Conservation (phyloP, 2,329 filamentous ascomycete genomes). For the Saccharata proteae region DNA sequence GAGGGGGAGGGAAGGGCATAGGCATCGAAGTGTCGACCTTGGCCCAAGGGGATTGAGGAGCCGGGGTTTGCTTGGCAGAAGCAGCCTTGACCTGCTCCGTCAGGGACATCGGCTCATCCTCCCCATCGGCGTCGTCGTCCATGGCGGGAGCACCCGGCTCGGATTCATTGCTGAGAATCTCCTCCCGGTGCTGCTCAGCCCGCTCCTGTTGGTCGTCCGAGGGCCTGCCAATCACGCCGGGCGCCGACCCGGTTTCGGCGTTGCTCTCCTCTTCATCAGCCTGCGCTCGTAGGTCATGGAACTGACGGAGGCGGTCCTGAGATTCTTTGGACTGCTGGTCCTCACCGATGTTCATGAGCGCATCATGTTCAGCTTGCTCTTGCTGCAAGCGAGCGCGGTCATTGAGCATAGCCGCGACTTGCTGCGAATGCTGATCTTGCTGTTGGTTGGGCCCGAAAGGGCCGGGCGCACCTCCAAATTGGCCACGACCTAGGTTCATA, state of each 20-base stretch:
- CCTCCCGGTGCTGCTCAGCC: constrained; percentile 14
- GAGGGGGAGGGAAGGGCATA: constrained; percentile 64
- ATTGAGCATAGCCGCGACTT: constrained; percentile 48
- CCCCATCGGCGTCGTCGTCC: constrained; percentile 5
- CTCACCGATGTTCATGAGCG: constrained; percentile 34
- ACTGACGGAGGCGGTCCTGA: constrained; percentile 67
- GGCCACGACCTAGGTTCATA: constrained; percentile 45
- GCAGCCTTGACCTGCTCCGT: constrained; percentile 73
- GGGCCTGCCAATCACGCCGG: constrained; percentile 25
- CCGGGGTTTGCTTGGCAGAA: constrained; percentile 45
- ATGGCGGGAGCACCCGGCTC: constrained; percentile 3
- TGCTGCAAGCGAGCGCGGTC: constrained; percentile 48
- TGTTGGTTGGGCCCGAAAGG: constrained; percentile 36
- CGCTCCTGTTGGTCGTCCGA: constrained; percentile 15
- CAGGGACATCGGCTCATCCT: constrained; percentile 51
- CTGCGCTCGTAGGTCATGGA: constrained; percentile 65
- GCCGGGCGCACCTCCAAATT: constrained; percentile 33
- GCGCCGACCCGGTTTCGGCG: too few relatives aligned
- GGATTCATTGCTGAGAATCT: constrained; percentile 11
- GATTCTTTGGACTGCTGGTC: constrained; percentile 30
- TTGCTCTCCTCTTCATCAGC: constrained; percentile 21
- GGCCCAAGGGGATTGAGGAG: constrained; percentile 44
- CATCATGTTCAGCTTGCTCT: constrained; percentile 47
- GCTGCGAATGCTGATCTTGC: constrained; percentile 39
- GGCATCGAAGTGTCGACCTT: constrained; percentile 56